Evolutionary conservation across 352 stramenopile species (phyloP).

Genomic region (Peronospora belbahrii): DNA sequence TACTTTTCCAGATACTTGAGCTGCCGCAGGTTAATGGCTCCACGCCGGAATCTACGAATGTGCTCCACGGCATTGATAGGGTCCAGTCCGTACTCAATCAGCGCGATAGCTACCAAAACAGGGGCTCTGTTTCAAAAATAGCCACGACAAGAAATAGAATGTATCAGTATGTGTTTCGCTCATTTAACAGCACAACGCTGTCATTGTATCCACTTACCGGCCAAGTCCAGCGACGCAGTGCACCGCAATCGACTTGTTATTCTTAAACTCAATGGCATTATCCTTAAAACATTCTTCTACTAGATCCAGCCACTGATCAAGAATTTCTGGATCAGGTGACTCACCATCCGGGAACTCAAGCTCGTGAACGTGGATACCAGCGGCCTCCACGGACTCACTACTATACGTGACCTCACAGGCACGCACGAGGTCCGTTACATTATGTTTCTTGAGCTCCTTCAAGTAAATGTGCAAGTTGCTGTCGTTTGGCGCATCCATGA

Average conservation of each 20-base stretch:
- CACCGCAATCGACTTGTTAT: slow-evolving; percentile 90
- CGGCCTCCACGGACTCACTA: slow-evolving; percentile 83
- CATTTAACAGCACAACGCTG: background rate
- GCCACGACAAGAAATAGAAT: background rate
- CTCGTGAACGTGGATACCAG: slow-evolving; percentile 90
- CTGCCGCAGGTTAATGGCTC: slow-evolving; percentile 97
- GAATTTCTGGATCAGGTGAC: slow-evolving; percentile 87
- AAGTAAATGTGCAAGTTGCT: slow-evolving; percentile 96
- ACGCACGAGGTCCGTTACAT: slow-evolving; percentile 93
- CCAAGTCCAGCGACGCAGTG: slow-evolving; percentile 97
- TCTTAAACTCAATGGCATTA: slow-evolving; percentile 50
- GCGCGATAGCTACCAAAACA: slow-evolving; percentile 95
- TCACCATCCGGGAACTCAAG: slow-evolving; percentile 96
- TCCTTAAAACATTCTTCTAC: slow-evolving; percentile 93
- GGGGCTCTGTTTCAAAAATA: slow-evolving; percentile 63
- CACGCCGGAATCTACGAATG: slow-evolving; percentile 90
- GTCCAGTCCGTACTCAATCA: slow-evolving; percentile 96
- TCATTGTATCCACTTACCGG: slow-evolving; percentile 40
- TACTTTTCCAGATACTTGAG: slow-evolving; percentile 97
- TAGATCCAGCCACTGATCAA: slow-evolving; percentile 92
- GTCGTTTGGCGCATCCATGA: slow-evolving; percentile 96
- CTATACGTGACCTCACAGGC: slow-evolving; percentile 95
- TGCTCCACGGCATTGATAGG: slow-evolving; percentile 95
- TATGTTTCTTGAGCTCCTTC: slow-evolving; percentile 93
- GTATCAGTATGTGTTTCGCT: slow-evolving; percentile 1